A percentile compares a stretch with the other conserved stretches of the same genome.
phyloP scores from a whole-genome alignment of 345 rosid genomes.

The Salix viminalis region DNA sequence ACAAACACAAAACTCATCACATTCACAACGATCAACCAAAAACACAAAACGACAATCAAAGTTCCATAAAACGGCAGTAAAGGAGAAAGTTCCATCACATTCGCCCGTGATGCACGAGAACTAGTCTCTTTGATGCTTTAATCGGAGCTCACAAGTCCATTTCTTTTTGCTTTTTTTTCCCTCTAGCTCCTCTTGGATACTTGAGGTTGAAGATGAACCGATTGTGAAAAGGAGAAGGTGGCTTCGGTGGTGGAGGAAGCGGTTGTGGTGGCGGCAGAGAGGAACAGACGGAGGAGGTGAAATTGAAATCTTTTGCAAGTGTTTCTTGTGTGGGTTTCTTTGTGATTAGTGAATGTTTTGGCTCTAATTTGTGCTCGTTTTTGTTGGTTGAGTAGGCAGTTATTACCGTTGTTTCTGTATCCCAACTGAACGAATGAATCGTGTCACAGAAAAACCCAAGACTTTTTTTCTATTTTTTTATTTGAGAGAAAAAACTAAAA shows the following conservation, averaged over 20 bases:
- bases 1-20: not conserved
- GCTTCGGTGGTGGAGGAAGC: conserved; percentile 18
- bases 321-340: not conserved
- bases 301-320: conserved; percentile 30
- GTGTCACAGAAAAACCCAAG: not conserved
- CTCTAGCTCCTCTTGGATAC: conserved; percentile 20
- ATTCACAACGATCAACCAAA: not conserved
- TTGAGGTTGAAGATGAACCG: conserved; percentile 38
- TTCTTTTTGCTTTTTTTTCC: conserved; percentile 28
- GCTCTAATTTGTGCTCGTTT: conserved; percentile 15
- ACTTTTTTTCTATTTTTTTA: not conserved
- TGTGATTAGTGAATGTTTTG: not conserved
- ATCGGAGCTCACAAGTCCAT: conserved; percentile 26
- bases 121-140: conserved; percentile 66
- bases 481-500: not conserved
- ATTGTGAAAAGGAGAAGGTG: conserved; percentile 11
- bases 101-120: conserved; percentile 93
- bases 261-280: conserved; percentile 27
- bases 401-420: conserved; percentile 23
- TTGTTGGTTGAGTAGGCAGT: not conserved
- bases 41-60: not conserved
- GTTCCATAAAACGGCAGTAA: not conserved
- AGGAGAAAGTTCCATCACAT: too few species aligned
- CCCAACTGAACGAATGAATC: not conserved
- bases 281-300: conserved; percentile 23